These are phyloP conservation scores for Limnomonas spitsbergensis DNA, from an alignment of 139 green algal species.

Conservation along the genomic window DNA sequence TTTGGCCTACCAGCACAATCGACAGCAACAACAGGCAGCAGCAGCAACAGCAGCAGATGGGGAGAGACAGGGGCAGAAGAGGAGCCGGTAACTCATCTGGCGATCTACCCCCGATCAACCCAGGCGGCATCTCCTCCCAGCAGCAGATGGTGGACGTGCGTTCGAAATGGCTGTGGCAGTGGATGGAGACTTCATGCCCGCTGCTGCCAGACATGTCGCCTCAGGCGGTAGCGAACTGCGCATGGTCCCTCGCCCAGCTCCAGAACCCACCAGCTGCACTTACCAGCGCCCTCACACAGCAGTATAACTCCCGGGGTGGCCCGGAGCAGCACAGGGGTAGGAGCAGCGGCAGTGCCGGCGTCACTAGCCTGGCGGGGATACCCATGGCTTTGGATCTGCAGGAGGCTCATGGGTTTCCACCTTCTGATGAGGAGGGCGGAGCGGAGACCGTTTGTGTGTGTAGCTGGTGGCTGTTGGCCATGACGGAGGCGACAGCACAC, in stretches of 20 bases:
- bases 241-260: neutral
- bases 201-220: neutral
- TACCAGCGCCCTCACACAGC: neutral
- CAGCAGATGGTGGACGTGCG: neutral
- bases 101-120: too few species aligned
- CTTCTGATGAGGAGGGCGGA: neutral
- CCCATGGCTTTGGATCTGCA: neutral
- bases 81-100: too few species aligned
- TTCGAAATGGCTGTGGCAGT: neutral
- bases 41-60: too few species aligned
- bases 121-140: too few species aligned
- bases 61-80: too few species aligned
- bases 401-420: neutral
- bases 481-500: neutral
- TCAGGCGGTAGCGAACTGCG: neutral
- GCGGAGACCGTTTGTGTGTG: neutral
- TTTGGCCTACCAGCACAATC: neutral
- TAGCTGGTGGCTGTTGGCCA: neutral
- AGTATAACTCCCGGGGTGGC: too few species aligned
- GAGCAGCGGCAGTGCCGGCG: too few species aligned
- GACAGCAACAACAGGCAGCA: neutral
- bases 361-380: neutral
- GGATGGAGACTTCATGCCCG: neutral
- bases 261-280: neutral
- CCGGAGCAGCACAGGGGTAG: too few species aligned